A percentile compares a stretch with the other conserved stretches of the same genome.
These are phyloP conservation scores for Neofusicoccum ribis DNA, from an alignment of 2,329 filamentous ascomycete species.

Conservation along the genomic window DNA sequence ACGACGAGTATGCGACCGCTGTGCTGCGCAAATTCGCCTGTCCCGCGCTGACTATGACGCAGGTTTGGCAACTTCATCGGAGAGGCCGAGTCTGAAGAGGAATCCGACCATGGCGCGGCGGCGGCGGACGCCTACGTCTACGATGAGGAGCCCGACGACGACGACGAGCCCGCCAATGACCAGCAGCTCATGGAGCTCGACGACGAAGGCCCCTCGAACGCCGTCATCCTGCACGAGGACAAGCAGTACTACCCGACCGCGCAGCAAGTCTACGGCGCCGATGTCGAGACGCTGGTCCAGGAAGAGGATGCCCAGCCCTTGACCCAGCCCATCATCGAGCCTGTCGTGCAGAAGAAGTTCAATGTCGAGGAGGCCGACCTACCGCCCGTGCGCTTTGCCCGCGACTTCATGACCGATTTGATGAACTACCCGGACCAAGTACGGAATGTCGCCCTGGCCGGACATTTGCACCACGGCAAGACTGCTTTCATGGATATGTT, in stretches of 20 bases:
- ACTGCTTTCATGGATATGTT: slow-evolving; percentile 98
- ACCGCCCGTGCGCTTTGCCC: slow-evolving; percentile 82
- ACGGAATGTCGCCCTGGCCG: slow-evolving; percentile 86
- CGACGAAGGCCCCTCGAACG: slow-evolving; percentile 87
- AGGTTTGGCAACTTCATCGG: slow-evolving; percentile 99
- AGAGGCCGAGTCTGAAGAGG: slow-evolving; percentile 86
- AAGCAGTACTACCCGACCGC: slow-evolving; percentile 99
- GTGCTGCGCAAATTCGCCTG: neutral
- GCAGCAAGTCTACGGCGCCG: slow-evolving; percentile 88
- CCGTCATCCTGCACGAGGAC: slow-evolving; percentile 96
- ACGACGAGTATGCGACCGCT: slow-evolving; percentile 72
- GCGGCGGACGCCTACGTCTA: slow-evolving; percentile 78
- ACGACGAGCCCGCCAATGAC: slow-evolving; percentile 55
- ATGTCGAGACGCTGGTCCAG: slow-evolving; percentile 93
- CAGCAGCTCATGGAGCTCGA: slow-evolving; percentile 95
- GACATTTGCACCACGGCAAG: slow-evolving; percentile 96
- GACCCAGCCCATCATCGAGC: slow-evolving; percentile 88
- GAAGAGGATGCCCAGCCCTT: slow-evolving; percentile 96
- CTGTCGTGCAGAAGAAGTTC: slow-evolving; percentile 94
- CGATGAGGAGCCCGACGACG: slow-evolving; percentile 65
- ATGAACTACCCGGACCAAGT: slow-evolving; percentile 96
- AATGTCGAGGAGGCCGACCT: slow-evolving; percentile 89
- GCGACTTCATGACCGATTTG: slow-evolving; percentile 90
- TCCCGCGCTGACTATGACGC: slow-evolving; percentile 22
- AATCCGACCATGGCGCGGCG: slow-evolving; percentile 74